Conservation (phyloP, 331 rosid genomes). For the Malus hybrid region DNA sequence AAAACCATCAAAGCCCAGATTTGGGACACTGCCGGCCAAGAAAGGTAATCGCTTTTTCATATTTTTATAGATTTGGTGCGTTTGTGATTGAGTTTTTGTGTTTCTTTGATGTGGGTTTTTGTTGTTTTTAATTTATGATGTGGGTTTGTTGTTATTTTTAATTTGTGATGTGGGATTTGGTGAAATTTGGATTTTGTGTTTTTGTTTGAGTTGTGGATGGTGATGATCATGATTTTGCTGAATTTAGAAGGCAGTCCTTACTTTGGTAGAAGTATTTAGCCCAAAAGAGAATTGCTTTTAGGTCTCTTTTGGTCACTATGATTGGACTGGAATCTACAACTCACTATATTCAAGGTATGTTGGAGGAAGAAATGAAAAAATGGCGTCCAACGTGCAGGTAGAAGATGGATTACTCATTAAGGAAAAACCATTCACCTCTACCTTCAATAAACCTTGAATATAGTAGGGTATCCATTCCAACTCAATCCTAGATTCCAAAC, state of each 20-base stretch:
- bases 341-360: neutral
- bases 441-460: neutral
- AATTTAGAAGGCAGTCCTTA: neutral
- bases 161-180: neutral
- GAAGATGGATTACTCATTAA: neutral
- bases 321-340: neutral
- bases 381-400: neutral
- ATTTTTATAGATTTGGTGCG: neutral
- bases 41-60: constrained; percentile 46
- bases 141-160: neutral
- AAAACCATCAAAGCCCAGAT: constrained; percentile 87
- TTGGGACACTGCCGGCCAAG: constrained; percentile 99
- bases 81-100: neutral
- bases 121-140: no score
- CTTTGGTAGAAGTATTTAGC: neutral
- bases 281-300: neutral
- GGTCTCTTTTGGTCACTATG: neutral
- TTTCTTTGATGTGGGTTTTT: neutral
- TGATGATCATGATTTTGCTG: neutral
- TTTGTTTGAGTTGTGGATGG: neutral
- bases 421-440: neutral
- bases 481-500: neutral
- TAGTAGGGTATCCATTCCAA: neutral
- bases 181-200: neutral
- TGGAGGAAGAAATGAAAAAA: neutral